phyloP scores from a whole-genome alignment of 495 filamentous ascomycete species.

The Penicillium salamii region DNA sequence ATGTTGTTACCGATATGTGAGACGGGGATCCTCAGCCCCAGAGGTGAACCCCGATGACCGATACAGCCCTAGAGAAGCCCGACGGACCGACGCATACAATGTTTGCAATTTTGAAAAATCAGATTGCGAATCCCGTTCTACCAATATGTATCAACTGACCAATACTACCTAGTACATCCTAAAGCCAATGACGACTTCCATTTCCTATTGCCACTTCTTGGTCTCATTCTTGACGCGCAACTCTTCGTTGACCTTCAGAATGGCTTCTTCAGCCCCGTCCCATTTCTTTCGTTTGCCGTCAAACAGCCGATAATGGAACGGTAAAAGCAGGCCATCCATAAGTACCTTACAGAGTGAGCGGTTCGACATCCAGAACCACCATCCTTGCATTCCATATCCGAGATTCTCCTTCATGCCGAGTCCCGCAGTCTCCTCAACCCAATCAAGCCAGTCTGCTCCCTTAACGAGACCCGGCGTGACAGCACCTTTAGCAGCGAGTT shows the following conservation, averaged over 20 bases:
- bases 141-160: neutral
- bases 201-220: neutral
- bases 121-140: no score
- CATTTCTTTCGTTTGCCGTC: slow-evolving; percentile 17
- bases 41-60: no score
- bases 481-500: slow-evolving; percentile 7
- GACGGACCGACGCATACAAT: no score
- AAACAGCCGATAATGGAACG: slow-evolving; percentile 33
- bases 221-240: neutral
- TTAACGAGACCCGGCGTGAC: slow-evolving; percentile 10
- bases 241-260: neutral
- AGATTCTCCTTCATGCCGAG: slow-evolving; percentile 37
- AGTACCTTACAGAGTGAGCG: slow-evolving; percentile 31
- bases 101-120: neutral
- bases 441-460: slow-evolving; percentile 26
- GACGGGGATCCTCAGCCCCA: no score
- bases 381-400: slow-evolving; percentile 31
- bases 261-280: slow-evolving; percentile 3
- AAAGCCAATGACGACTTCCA: neutral
- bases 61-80: no score
- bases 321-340: slow-evolving; percentile 33
- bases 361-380: slow-evolving; percentile 32
- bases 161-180: neutral
- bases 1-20: no score
- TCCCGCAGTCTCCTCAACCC: slow-evolving; percentile 33